These are phyloP conservation scores for Paramecium bursaria DNA, from an alignment of 73 alveolate genomes.

Conservation along the genomic window DNA sequence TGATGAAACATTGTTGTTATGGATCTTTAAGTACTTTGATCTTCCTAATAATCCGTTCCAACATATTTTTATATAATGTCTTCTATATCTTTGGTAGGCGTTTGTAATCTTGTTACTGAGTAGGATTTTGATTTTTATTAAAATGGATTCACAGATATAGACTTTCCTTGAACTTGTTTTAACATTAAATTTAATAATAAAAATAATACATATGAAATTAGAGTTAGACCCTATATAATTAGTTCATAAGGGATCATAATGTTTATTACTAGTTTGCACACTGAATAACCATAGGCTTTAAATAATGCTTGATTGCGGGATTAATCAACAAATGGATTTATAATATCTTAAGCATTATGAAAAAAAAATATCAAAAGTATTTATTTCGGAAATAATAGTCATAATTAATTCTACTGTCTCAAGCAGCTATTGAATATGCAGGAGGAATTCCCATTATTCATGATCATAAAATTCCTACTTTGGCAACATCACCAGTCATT, in stretches of 20 bases:
- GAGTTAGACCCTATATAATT: not conserved
- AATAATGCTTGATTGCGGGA: constrained; percentile 54
- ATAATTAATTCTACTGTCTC: constrained; percentile 28
- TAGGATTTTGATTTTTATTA: not conserved
- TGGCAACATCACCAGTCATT: constrained; percentile 35
- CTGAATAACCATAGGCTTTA: constrained; percentile 12
- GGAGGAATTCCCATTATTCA: constrained; percentile 48
- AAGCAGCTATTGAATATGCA: constrained; percentile 30
- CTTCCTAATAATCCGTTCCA: constrained; percentile 25
- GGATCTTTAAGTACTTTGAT: constrained; percentile 16
- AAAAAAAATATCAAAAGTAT: constrained; percentile 54
- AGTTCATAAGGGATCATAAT: not conserved
- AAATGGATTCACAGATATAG: not conserved
- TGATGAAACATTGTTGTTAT: constrained; percentile 56
- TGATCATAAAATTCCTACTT: constrained; percentile 22
- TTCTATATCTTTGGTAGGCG: constrained; percentile 45
- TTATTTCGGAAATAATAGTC: not conserved
- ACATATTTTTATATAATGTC: constrained; percentile 18
- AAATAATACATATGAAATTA: not conserved
- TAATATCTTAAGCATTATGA: constrained; percentile 31
- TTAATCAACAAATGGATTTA: constrained; percentile 18
- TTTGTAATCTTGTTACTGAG: not conserved
- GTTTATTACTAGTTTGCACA: not conserved
- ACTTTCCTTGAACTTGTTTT: not conserved
- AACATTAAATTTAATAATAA: not conserved